Conservation (phyloP, 1,139 yeast genomes). For the Yamadazyma aaseri region DNA sequence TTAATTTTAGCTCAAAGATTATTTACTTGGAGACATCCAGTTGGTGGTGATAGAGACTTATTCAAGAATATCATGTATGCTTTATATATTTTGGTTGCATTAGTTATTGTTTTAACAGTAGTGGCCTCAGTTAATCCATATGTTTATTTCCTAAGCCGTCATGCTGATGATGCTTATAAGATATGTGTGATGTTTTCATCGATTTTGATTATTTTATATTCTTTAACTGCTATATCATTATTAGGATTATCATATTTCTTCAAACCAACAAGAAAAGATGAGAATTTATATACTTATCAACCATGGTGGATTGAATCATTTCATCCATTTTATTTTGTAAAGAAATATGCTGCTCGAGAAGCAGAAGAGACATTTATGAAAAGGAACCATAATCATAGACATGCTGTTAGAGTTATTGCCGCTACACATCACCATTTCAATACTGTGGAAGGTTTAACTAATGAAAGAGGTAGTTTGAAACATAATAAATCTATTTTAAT, state of each 20-base stretch:
- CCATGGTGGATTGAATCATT: constrained; percentile 51
- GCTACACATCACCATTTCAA: constrained; percentile 44
- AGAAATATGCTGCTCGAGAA: constrained; percentile 35
- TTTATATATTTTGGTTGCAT: constrained; percentile 29
- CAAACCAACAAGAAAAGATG: constrained; percentile 43
- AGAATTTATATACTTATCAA: constrained; percentile 42
- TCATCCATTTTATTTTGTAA: constrained; percentile 42
- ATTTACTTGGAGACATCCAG: constrained; percentile 50
- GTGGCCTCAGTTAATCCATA: constrained; percentile 37
- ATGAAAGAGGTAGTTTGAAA: constrained; percentile 36
- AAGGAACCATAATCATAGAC: constrained; percentile 43
- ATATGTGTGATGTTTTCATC: constrained; percentile 32
- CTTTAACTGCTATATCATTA: constrained; percentile 36
- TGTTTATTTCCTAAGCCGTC: constrained; percentile 25
- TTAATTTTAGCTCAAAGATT: constrained; percentile 44
- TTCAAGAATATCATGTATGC: constrained; percentile 37
- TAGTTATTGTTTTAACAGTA: constrained; percentile 33
- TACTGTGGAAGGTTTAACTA: constrained; percentile 42
- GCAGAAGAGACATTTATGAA: constrained; percentile 45
- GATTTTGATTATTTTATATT: constrained; percentile 31
- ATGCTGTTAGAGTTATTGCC: constrained; percentile 44
- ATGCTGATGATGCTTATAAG: constrained; percentile 24
- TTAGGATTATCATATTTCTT: constrained; percentile 40
- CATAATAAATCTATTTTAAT: constrained; percentile 37
- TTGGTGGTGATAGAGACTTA: constrained; percentile 40